Evolutionary conservation across 768 basidiomycete species (phyloP).

Genomic region (Tephrocybe rancida): DNA sequence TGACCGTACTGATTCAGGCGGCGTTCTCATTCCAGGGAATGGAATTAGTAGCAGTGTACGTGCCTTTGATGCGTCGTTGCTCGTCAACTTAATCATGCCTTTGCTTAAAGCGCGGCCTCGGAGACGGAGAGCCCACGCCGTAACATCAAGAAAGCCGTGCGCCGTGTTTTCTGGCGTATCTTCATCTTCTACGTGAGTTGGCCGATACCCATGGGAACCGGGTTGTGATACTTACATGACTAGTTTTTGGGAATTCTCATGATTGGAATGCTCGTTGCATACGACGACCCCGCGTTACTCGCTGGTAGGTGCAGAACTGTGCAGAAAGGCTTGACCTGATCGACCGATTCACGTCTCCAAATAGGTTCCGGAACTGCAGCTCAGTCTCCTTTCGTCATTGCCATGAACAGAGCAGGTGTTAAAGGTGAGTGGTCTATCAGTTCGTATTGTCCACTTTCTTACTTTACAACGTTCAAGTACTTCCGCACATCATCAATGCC

Average conservation of each 20-base stretch:
- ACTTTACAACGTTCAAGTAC: conserved; percentile 31
- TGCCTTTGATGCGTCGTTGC: neutral
- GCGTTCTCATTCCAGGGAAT: conserved; percentile 81
- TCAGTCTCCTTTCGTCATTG: conserved; percentile 84
- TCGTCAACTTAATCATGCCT: conserved; percentile 6
- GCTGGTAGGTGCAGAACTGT: conserved; percentile 24
- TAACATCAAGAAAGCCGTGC: conserved; percentile 77
- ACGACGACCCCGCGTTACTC: conserved; percentile 57
- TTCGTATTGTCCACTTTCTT: neutral
- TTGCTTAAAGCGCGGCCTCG: conserved; percentile 57
- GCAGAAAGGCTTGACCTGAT: neutral
- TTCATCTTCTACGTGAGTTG: conserved; percentile 68
- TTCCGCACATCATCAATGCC: conserved; percentile 75
- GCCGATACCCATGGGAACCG: too few relatives aligned
- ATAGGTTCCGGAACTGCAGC: conserved; percentile 64
- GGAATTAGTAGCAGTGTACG: conserved; percentile 72
- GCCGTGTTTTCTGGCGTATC: conserved; percentile 81
- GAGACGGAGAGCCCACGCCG: conserved; percentile 80
- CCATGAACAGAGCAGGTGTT: conserved; percentile 72
- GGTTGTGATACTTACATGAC: neutral
- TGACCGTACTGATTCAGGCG: conserved; percentile 49
- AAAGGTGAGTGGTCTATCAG: conserved; percentile 40
- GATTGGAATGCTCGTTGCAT: conserved; percentile 81
- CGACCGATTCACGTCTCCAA: neutral
- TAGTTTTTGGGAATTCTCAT: conserved; percentile 71